Percentiles rank a stretch among this genome's conserved stretches.
Evolutionary conservation across 192 early-diverging fungal species (phyloP).

Genomic region (Bifiguratus adelaidae): DNA sequence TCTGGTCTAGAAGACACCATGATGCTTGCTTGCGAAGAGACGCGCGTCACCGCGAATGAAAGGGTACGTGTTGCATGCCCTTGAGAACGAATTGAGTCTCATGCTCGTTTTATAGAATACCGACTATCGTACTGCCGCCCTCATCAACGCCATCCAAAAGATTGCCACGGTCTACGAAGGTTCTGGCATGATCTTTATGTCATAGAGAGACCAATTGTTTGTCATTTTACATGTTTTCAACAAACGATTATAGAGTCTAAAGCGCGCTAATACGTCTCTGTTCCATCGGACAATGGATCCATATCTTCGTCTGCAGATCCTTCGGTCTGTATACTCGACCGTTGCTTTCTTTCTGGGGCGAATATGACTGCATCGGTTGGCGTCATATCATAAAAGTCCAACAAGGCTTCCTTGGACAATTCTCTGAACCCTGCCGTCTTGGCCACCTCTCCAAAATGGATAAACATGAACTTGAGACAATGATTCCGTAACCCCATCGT

Average conservation of each 20-base stretch:
- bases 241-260: too few species aligned
- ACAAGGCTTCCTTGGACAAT: constrained; percentile 35
- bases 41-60: constrained; percentile 50
- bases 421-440: constrained; percentile 39
- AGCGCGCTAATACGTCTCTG: too few species aligned
- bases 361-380: constrained; percentile 22
- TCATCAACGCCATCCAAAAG: constrained; percentile 75
- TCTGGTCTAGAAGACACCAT: constrained; percentile 84
- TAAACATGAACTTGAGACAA: constrained; percentile 40
- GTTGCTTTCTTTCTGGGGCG: too few species aligned
- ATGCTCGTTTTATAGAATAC: constrained; percentile 30
- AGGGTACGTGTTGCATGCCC: not conserved
- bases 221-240: too few species aligned
- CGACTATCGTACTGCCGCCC: constrained; percentile 71
- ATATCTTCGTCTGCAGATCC: too few species aligned
- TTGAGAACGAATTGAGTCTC: not conserved
- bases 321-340: too few species aligned
- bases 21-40: constrained; percentile 68
- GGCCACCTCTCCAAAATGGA: constrained; percentile 47
- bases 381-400: constrained; percentile 48
- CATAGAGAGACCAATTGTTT: constrained; percentile 20
- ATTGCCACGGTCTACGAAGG: constrained; percentile 63
- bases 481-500: constrained; percentile 38
- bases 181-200: constrained; percentile 69
- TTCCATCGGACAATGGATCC: too few species aligned